These are phyloP conservation scores for Erigeron canadensis DNA, from an alignment of 129 eudicot genomes.

Conservation along the genomic window DNA sequence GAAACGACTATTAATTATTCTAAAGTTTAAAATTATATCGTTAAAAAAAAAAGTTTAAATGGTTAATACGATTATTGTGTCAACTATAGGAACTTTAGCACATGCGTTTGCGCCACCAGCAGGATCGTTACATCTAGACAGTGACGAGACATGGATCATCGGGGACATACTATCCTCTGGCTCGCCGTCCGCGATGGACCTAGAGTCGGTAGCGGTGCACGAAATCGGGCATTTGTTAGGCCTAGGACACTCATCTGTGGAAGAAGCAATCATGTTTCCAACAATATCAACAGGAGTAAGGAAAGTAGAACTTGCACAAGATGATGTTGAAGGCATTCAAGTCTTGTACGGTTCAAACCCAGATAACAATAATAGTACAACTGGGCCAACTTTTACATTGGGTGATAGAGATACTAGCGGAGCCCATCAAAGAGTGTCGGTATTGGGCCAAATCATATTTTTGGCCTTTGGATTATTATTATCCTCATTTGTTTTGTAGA, in stretches of 20 bases:
- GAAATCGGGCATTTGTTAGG: conserved; percentile 80
- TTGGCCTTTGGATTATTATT: conserved; percentile 33
- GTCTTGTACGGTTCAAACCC: conserved; percentile 71
- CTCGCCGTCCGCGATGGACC: conserved; percentile 53
- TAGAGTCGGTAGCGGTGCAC: conserved; percentile 75
- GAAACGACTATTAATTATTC: too few species aligned
- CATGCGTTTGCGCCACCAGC: conserved; percentile 70
- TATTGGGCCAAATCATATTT: neutral
- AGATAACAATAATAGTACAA: conserved; percentile 34
- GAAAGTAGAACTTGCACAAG: conserved; percentile 57
- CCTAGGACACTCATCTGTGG: conserved; percentile 60
- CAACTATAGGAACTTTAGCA: conserved; percentile 54
- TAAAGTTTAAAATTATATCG: too few species aligned
- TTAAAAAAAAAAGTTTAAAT: too few species aligned
- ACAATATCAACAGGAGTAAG: conserved; percentile 55
- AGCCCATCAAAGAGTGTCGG: neutral
- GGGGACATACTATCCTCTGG: conserved; percentile 25
- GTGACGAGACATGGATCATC: conserved; percentile 65
- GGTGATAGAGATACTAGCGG: conserved; percentile 46
- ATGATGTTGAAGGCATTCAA: conserved; percentile 67
- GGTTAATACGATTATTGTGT: neutral
- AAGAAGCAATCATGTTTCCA: conserved; percentile 65
- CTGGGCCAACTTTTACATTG: conserved; percentile 20
- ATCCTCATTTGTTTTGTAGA: conserved; percentile 22
- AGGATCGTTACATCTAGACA: conserved; percentile 57